Evolutionary conservation across 2,329 filamentous ascomycete species (phyloP).

Genomic region (Alternaria longipes): DNA sequence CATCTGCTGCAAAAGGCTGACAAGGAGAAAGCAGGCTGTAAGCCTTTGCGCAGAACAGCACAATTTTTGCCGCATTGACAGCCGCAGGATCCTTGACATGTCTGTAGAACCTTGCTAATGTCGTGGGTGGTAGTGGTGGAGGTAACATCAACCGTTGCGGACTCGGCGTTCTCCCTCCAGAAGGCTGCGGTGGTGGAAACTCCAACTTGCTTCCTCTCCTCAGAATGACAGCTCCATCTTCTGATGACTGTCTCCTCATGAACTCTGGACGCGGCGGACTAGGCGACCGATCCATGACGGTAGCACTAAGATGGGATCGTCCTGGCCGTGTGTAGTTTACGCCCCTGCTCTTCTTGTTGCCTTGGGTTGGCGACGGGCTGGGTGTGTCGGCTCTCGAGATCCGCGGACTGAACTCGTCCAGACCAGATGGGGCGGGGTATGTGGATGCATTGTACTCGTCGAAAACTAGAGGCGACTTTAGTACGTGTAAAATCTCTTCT

Average conservation of each 20-base stretch:
- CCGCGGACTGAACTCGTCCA: constrained; percentile 50
- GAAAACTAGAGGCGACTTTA: constrained; percentile 70
- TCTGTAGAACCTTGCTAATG: constrained; percentile 14
- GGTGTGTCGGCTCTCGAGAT: constrained; percentile 58
- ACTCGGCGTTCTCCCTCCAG: constrained; percentile 26
- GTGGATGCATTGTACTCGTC: constrained; percentile 56
- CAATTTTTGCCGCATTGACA: constrained; percentile 59
- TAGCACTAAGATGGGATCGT: constrained; percentile 46
- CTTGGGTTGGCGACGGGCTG: constrained; percentile 41
- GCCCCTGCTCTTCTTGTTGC: constrained; percentile 35
- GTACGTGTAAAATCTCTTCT: constrained; percentile 81
- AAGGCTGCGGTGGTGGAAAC: constrained; percentile 26
- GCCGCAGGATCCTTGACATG: constrained; percentile 43
- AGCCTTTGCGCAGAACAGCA: constrained; percentile 75
- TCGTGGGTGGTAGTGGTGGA: constrained; percentile 30
- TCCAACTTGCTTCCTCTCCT: constrained; percentile 38
- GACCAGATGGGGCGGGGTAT: constrained; percentile 48
- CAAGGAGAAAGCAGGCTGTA: constrained; percentile 72
- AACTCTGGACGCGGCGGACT: constrained; percentile 40
- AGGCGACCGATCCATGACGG: constrained; percentile 45
- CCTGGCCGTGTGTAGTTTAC: constrained; percentile 41
- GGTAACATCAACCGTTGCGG: constrained; percentile 47
- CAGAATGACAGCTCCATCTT: constrained; percentile 42
- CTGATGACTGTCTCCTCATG: constrained; percentile 31
- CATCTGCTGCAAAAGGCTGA: constrained; percentile 73